These are phyloP conservation scores for Gyrodon lividus DNA, from an alignment of 768 basidiomycete species.

Conservation along the genomic window DNA sequence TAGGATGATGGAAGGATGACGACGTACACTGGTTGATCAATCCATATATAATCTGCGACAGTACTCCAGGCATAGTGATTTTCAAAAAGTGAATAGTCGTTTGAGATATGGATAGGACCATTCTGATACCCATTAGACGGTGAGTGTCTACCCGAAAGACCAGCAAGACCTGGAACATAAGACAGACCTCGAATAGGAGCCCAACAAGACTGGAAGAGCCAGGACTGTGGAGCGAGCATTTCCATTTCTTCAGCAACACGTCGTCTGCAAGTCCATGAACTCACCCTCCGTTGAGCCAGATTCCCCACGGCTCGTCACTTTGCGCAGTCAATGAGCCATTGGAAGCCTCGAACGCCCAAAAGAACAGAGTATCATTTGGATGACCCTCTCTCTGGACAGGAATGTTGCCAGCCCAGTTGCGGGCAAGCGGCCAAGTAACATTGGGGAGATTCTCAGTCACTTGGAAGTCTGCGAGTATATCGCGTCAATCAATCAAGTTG, in stretches of 20 bases:
- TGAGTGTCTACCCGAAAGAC: neutral
- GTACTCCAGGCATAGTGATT: conserved; percentile 61
- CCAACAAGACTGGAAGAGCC: conserved; percentile 71
- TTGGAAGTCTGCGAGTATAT: conserved; percentile 47
- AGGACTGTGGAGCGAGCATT: conserved; percentile 39
- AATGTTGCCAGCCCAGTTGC: conserved; percentile 65
- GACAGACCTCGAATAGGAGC: conserved; percentile 59
- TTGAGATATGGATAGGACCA: conserved; percentile 61
- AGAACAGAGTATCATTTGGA: conserved; percentile 66
- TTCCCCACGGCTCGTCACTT: conserved; percentile 59
- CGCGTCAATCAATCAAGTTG: neutral
- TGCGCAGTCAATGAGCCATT: conserved; percentile 52
- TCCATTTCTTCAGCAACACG: neutral
- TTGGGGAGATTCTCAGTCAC: conserved; percentile 59
- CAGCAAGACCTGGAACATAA: too few species aligned
- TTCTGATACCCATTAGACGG: conserved; percentile 43
- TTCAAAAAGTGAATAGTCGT: conserved; percentile 45
- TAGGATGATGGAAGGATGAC: neutral
- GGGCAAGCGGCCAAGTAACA: conserved; percentile 50
- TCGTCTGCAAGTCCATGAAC: conserved; percentile 10
- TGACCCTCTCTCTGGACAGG: conserved; percentile 57
- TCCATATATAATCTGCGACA: conserved; percentile 67
- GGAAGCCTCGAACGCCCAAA: conserved; percentile 59
- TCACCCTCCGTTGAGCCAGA: conserved; percentile 75
- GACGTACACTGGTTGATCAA: conserved; percentile 66